Percentiles rank a stretch among this genome's conserved stretches.
These are phyloP conservation scores for Xylaria sp. DNA, from an alignment of 2,329 filamentous ascomycete species.

Conservation along the genomic window DNA sequence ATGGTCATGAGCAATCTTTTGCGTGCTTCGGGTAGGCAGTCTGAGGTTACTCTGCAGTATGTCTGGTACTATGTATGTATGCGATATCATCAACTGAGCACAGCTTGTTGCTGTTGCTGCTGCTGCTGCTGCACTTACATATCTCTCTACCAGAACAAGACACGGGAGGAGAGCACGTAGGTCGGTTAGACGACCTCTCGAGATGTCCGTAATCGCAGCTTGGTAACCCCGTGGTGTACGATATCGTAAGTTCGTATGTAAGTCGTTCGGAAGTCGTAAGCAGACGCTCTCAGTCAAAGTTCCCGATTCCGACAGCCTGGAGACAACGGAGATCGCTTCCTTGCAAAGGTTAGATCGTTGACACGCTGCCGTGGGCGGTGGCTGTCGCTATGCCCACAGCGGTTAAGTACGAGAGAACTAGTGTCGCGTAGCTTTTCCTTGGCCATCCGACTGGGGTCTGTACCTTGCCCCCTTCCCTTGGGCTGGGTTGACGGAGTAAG, in stretches of 20 bases:
- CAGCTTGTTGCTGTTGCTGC: not conserved
- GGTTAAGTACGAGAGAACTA: not conserved
- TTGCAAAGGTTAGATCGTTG: not conserved
- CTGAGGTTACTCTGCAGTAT: constrained; percentile 5
- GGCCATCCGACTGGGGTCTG: not conserved
- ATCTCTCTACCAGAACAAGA: too few species aligned
- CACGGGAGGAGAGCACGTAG: not conserved
- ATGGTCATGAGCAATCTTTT: constrained; percentile 1
- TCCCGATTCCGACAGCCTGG: constrained; percentile 20
- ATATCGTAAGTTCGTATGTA: too few species aligned
- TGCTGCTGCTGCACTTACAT: too few species aligned
- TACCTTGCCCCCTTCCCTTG: not conserved
- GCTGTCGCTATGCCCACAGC: constrained; percentile 3
- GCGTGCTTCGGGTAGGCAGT: constrained; percentile 4
- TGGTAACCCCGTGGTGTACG: too few species aligned
- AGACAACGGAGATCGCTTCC: constrained; percentile 19
- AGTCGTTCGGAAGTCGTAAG: not conserved
- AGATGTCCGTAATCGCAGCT: not conserved
- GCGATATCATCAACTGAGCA: not conserved
- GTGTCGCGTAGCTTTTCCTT: not conserved
- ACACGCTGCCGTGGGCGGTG: constrained; percentile 2
- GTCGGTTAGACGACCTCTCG: not conserved
- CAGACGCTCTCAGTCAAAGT: not conserved
- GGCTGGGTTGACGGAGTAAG: not conserved
- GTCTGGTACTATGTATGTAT: constrained; percentile 3